Evolutionary conservation across 2,329 filamentous ascomycete species (phyloP), one percentile per base, ranked within the genome.

Genomic region (Sclerotinia trifoliorum): DNA sequence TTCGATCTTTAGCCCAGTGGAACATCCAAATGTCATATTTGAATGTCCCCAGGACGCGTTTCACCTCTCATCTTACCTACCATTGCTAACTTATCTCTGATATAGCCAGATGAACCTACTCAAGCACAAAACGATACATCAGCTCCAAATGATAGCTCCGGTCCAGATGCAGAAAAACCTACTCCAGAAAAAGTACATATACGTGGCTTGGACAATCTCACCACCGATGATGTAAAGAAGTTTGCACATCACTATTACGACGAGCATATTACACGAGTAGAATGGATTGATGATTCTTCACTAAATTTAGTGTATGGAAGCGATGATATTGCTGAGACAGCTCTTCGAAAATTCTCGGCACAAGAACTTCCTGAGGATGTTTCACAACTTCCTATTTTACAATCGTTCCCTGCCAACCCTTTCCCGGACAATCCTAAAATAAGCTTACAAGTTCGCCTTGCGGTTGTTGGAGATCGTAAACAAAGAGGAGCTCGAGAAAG

Each of bases 281-380:
- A 98, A 80, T 99, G 95, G 95, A 93, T 99, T 73, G 92, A 98
- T 78, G 95, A 99, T 79, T 89, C 87, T 8, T 94, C 93, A 0
- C 92, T 93, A 71, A 98, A 98, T 77, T 83, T 97, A 65, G 80
- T 96, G 65, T 98, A 95, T 80, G 82, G 80, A 51, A 83, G 83
- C 8, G 82, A 86, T 19, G 76, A 79, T 32, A 77, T 78, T 8
- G 86, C 86, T 1, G 80, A 82, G 24, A 82, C 86, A 58, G 88
- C 87, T 24, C 79, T 90, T 26, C 75, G 80, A 35, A 81, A 85
- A 8, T 81, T 90, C 39, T 80, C 83, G 67, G 80, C 80, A 24
- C 54, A 70, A 17, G 74, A 86, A 71, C 79, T 88, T 69, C 77
- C 82, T 70, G 65, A 51, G 60, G 85, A 90, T 65, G 75, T 81